Conservation (phyloP, 75 land plant genomes). For the Gnetum montanum region DNA sequence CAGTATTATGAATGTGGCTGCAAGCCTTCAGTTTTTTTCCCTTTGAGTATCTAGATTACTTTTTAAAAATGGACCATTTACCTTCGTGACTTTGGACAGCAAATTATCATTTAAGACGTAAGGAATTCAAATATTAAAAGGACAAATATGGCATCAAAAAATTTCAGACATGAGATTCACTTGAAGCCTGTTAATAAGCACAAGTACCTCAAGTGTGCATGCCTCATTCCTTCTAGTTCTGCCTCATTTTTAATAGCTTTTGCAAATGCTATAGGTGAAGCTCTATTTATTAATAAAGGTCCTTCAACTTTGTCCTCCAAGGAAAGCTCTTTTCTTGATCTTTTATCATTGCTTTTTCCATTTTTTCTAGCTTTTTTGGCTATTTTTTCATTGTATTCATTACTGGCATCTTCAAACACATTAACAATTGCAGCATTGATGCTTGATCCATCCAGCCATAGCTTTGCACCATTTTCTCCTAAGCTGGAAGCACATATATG, state of each 20-base stretch:
- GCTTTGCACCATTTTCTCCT: slow-evolving; percentile 51
- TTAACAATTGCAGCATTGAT: slow-evolving; percentile 79
- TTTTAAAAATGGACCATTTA: too few species aligned
- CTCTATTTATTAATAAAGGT: slow-evolving; percentile 39
- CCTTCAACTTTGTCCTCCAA: slow-evolving; percentile 17
- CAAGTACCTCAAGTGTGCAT: slow-evolving; percentile 80
- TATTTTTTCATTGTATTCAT: slow-evolving; percentile 10
- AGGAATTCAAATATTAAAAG: not conserved
- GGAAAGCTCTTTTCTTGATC: not conserved
- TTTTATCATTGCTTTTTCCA: not conserved
- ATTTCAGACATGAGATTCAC: too few species aligned
- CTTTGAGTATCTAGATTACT: too few species aligned
- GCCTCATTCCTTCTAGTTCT: slow-evolving; percentile 84
- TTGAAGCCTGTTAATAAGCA: too few species aligned
- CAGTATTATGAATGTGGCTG: too few species aligned
- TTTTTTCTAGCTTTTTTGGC: slow-evolving; percentile 10
- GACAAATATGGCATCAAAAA: not conserved
- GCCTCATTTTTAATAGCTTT: slow-evolving; percentile 90
- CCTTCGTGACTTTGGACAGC: too few species aligned
- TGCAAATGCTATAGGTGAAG: slow-evolving; percentile 60
- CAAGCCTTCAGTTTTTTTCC: too few species aligned
- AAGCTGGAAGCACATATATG: slow-evolving; percentile 37
- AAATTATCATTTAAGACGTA: too few species aligned
- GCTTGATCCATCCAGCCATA: slow-evolving; percentile 82
- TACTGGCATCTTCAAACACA: slow-evolving; percentile 51